Conservation (phyloP, 2,329 filamentous ascomycete genomes). For the Bipolaris cookei region DNA sequence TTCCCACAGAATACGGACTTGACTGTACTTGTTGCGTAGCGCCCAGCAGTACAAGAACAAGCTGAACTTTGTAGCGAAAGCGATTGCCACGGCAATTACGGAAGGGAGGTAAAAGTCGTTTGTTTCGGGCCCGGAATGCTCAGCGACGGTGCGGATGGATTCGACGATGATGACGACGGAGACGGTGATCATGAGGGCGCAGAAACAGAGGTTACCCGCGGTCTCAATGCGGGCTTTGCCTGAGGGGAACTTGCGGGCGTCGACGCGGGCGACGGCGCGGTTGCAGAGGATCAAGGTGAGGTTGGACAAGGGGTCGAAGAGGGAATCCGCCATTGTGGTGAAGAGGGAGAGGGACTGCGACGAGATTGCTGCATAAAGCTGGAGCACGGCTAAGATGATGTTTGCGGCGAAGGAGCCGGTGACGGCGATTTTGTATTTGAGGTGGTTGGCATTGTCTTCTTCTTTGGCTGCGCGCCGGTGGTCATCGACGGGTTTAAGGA, state of each 20-base stretch:
- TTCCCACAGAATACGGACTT: conserved; percentile 92
- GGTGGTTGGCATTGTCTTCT: conserved; percentile 78
- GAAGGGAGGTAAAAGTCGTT: conserved; percentile 80
- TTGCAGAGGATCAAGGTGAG: conserved; percentile 84
- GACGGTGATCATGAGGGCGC: conserved; percentile 92
- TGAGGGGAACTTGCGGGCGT: conserved; percentile 83
- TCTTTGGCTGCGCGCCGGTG: conserved; percentile 83
- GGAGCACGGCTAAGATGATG: conserved; percentile 75
- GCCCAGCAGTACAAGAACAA: conserved; percentile 94
- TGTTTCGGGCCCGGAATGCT: conserved; percentile 51
- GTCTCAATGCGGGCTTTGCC: conserved; percentile 95
- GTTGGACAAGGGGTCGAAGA: conserved; percentile 93
- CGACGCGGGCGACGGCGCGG: conserved; percentile 85
- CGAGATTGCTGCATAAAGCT: conserved; percentile 85
- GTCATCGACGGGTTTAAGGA: conserved; percentile 92
- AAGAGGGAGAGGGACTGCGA: conserved; percentile 94
- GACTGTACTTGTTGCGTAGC: conserved; percentile 86
- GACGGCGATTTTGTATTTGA: conserved; percentile 74
- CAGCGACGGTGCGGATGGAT: conserved; percentile 72
- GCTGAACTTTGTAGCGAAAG: conserved; percentile 81
- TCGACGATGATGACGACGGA: conserved; percentile 93
- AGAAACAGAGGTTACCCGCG: conserved; percentile 94
- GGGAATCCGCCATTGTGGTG: conserved; percentile 93
- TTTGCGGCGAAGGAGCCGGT: conserved; percentile 78
- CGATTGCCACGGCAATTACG: conserved; percentile 81